Evolutionary conservation across 768 basidiomycete species (phyloP).

Genomic region (Floccularia luteovirens): DNA sequence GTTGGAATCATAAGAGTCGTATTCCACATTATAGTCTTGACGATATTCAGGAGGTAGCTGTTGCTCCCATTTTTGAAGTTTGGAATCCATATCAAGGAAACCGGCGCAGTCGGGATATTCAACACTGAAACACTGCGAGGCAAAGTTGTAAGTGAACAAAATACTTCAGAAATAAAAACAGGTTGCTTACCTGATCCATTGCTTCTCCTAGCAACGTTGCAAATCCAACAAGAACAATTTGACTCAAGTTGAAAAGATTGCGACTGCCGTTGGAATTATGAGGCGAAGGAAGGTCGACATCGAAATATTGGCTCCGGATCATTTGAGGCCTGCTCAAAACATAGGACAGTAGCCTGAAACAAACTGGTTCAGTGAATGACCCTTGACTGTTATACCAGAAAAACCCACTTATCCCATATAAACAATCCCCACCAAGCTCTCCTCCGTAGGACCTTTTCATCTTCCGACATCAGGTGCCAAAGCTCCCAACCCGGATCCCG

Average conservation of each 20-base stretch:
- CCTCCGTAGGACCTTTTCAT: conserved; percentile 30
- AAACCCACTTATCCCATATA: conserved; percentile 32
- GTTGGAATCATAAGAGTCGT: conserved; percentile 17
- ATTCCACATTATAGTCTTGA: conserved; percentile 18
- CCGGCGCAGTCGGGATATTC: conserved; percentile 22
- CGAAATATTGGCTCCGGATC: conserved; percentile 23
- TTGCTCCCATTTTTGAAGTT: conserved; percentile 34
- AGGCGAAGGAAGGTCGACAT: conserved; percentile 26
- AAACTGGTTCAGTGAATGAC: conserved; percentile 7
- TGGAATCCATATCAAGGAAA: conserved; percentile 33
- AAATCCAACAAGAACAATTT: conserved; percentile 26
- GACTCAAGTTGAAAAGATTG: conserved; percentile 28
- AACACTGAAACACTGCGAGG: conserved; percentile 25
- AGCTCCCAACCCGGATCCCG: conserved; percentile 31
- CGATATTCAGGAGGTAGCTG: conserved; percentile 32
- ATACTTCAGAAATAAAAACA: neutral
- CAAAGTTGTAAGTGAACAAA: neutral
- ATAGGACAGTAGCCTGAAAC: conserved; percentile 31
- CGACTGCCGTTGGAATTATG: conserved; percentile 21
- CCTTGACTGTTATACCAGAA: conserved; percentile 1
- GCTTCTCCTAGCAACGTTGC: conserved; percentile 30
- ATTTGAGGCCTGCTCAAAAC: conserved; percentile 38
- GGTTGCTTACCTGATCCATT: conserved; percentile 27
- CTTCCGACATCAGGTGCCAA: conserved; percentile 36
- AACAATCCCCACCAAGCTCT: conserved; percentile 37